Base-by-base conservation (phyloP, 164 flowering plant genomes). In the Vitis rotundifolia region DNA sequence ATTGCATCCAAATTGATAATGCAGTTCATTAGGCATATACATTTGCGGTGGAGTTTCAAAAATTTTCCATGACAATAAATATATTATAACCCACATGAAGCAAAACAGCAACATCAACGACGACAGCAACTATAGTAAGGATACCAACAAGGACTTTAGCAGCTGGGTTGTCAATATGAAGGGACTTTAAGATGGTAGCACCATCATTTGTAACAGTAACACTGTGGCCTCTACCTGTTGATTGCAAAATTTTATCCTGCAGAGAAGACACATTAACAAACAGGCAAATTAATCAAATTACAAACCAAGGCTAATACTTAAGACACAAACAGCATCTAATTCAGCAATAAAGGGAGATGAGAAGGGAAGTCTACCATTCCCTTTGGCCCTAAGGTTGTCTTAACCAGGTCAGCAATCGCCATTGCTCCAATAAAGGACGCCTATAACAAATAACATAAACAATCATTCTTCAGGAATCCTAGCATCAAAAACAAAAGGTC, bases 201-300 rank as follows among this genome's bases (percentile, higher is more conserved):
- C 99, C 99, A 80, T 95, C 99, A 82, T 95, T 95, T 11, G 99
- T 95, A 29, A 95, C 98, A 49, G 98, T 93, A 31, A 95, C 96
- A 71, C 75, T 76, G 5, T 70, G 88, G 8, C 96, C 96, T 76
- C 98, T 85, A 58, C 98, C 99, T 5, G 97, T 86, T 49, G 99
- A 95, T 74, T 95, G 99, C 48, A 95, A 75, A 61, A 95, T 93
- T 77, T 95, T 95, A 77, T 95, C 99, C 99, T 95, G 80, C 52
- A 10, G 16, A 15, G 53, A 54, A 75, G 26, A 22, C 22, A 16
- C 49, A 65, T 66, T 31, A 16, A 15, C 12, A 68, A 51, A 26
- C 57, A 56, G 13, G 7, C 49, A 14, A 58, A 48, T 3, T 13
- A 44, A 11, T 2, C 15, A 9, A 3, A 64, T 0, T 11, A 29